Conservation (phyloP, 164 flowering plant species). For the Paratinospora sagittata region DNA sequence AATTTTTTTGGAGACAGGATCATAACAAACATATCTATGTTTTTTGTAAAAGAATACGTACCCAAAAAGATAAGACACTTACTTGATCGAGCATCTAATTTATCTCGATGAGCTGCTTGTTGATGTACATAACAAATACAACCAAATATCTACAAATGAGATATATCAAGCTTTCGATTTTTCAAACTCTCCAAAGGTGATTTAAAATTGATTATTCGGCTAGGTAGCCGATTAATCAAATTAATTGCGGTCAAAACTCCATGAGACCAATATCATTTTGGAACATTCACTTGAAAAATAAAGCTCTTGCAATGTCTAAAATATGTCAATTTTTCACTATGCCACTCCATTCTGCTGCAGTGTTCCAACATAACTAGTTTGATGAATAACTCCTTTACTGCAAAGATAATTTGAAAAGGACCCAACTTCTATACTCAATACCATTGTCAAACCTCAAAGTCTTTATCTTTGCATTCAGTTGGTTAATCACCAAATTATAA, state of each 20-base stretch:
- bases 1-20: not conserved
- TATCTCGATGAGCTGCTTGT: not conserved
- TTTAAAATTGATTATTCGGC: not conserved
- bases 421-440: not conserved
- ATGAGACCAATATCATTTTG: slow-evolving; percentile 6
- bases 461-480: not conserved
- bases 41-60: slow-evolving; percentile 4
- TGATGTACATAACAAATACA: slow-evolving; percentile 5
- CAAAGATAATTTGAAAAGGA: not conserved
- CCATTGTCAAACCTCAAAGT: slow-evolving; percentile 5
- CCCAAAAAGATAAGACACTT: not conserved
- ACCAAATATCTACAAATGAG: too few species aligned
- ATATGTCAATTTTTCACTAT: slow-evolving; percentile 12
- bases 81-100: not conserved
- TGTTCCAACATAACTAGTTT: slow-evolving; percentile 7
- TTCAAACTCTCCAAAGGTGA: not conserved
- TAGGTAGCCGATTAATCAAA: not conserved
- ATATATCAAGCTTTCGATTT: too few species aligned
- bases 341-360: slow-evolving; percentile 4
- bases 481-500: slow-evolving; percentile 3
- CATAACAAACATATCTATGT: not conserved
- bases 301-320: slow-evolving; percentile 1
- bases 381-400: slow-evolving; percentile 9
- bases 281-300: not conserved
- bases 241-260: not conserved